These are phyloP conservation scores for Tardiomyces digboiensis DNA, from an alignment of 1,139 yeast species.

Conservation along the genomic window DNA sequence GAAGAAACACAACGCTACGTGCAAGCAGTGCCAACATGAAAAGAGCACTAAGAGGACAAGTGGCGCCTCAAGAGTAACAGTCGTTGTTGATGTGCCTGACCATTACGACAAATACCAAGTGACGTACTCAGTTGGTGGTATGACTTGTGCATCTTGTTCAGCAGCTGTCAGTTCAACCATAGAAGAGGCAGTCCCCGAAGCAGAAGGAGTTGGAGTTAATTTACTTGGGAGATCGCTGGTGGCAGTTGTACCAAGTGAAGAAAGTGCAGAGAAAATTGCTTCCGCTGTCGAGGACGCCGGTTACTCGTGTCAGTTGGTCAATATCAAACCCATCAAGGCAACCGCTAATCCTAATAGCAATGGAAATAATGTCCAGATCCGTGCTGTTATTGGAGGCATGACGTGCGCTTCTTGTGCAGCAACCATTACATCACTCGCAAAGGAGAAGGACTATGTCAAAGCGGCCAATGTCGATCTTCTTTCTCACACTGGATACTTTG, in stretches of 20 bases:
- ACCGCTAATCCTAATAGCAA: no score
- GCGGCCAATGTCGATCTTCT: constrained; percentile 48
- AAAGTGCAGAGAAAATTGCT: constrained; percentile 40
- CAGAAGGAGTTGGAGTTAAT: constrained; percentile 26
- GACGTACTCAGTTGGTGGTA: constrained; percentile 47
- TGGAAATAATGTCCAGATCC: constrained; percentile 27
- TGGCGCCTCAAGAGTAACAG: constrained; percentile 3
- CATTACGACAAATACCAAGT: constrained; percentile 33
- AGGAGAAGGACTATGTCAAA: constrained; percentile 42
- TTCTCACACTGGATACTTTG: constrained; percentile 51
- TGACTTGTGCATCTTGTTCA: constrained; percentile 59
- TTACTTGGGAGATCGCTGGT: constrained; percentile 25
- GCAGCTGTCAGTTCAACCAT: constrained; percentile 38
- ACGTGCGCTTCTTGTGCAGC: constrained; percentile 66
- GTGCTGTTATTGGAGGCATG: constrained; percentile 62
- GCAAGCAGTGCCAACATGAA: constrained; percentile 17
- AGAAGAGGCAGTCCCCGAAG: constrained; percentile 27
- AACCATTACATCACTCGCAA: constrained; percentile 42
- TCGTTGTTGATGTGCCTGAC: constrained; percentile 9
- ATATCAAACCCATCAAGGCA: neutral
- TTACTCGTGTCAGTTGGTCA: constrained; percentile 37
- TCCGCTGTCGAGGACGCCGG: constrained; percentile 44
- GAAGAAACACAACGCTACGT: constrained; percentile 3
- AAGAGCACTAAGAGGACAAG: constrained; percentile 24
- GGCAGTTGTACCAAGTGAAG: constrained; percentile 34